phyloP scores from a whole-genome alignment of 352 stramenopile species.

The Pythium chondricola region DNA sequence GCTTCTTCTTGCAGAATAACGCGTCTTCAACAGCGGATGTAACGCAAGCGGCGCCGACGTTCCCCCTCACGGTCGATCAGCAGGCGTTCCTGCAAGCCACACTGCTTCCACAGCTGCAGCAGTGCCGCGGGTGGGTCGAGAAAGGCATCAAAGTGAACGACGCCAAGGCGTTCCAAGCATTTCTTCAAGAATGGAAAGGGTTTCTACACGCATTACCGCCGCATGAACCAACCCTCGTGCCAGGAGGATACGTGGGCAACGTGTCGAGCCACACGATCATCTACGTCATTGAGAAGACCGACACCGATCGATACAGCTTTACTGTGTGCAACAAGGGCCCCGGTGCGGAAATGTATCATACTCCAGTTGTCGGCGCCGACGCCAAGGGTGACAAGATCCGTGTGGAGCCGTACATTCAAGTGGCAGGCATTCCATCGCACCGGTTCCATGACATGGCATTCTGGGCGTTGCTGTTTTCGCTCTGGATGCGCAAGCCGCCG shows the following conservation, averaged over 20 bases:
- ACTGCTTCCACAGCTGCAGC: constrained; percentile 47
- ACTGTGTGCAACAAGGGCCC: constrained; percentile 87
- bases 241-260: constrained; percentile 77
- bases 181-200: constrained; percentile 66
- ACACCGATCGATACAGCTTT: constrained; percentile 57
- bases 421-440: constrained; percentile 42
- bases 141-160: constrained; percentile 56
- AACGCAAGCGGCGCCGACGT: constrained; percentile 16
- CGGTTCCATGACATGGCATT: constrained; percentile 84
- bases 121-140: constrained; percentile 46
- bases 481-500: constrained; percentile 78
- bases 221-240: constrained; percentile 49
- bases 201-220: constrained; percentile 36
- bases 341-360: constrained; percentile 81
- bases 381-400: constrained; percentile 59
- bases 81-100: constrained; percentile 39
- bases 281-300: constrained; percentile 76
- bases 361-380: constrained; percentile 18
- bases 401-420: constrained; percentile 69
- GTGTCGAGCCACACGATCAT: constrained; percentile 68
- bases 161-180: constrained; percentile 52
- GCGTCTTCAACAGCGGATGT: constrained; percentile 9
- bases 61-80: constrained; percentile 44
- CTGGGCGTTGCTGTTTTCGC: constrained; percentile 77
- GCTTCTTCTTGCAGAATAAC: constrained; percentile 35